Base-by-base conservation (phyloP, 2,329 filamentous ascomycete genomes). In the Dothideomycetes sp. region DNA sequence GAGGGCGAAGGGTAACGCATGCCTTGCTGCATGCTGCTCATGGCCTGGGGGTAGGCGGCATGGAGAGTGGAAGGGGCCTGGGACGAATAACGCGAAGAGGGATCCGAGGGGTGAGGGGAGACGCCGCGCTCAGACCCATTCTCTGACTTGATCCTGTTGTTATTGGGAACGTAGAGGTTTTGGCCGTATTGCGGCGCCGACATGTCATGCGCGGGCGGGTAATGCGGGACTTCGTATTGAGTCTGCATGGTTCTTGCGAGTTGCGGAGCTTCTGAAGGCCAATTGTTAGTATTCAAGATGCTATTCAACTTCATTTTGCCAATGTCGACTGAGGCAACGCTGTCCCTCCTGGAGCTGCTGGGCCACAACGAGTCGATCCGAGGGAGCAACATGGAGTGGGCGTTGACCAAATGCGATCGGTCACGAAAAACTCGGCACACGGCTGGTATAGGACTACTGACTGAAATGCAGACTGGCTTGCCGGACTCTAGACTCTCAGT, bases 101-200 rank as follows among this genome's bases (percentile, higher is more conserved):
- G 67, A 46, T 74, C 71, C 41, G 68, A 73, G 19, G 66, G 60
- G 51, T 76, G 67, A 34, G 68, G 73, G 42, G 72, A 69, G 46
- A 69, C 64, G 48, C 69, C 71, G 45, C 73, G 72, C 50, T 78
- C 74, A 44, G 73, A 72, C 53, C 71, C 72, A 56, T 67, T 75
- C 57, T 74, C 72, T 38, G 71, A 73, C 48, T 70, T 70, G 60
- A 70, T 69, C 55, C 65, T 59, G 52, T 60, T 61, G 52, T 65
- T 65, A 60, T 68, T 60, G 51, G 64, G 62, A 41, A 66, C 60
- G 51, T 67, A 66, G 34, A 64, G 62, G 46, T 62, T 67, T 46
- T 52, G 47, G 27, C 49, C 43, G 42, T 59, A 59, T 45, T 59
- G 55, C 24, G 45, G 45, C 7, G 39, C 41, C 34, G 40, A 40